phyloP scores from a whole-genome alignment of 805 yeast genomes.

The Ogataea saltuana region DNA sequence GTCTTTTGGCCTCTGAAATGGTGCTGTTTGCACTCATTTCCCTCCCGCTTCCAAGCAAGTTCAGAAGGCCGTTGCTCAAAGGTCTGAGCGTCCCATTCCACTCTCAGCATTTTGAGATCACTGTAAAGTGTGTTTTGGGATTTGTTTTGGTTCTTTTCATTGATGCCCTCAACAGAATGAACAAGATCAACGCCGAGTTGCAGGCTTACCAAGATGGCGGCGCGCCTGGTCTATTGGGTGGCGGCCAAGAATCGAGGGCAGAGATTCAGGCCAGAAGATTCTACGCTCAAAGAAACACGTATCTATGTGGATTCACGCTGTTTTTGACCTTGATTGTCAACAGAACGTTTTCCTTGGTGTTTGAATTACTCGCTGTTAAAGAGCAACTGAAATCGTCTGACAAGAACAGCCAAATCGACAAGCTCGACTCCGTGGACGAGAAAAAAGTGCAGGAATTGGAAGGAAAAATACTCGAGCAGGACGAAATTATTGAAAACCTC shows the following conservation, averaged over 20 bases:
- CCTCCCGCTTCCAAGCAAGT: slow-evolving; percentile 76
- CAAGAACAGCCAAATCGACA: slow-evolving; percentile 14
- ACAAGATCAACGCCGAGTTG: slow-evolving; percentile 65
- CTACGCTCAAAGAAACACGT: slow-evolving; percentile 95
- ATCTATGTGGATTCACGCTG: slow-evolving; percentile 91
- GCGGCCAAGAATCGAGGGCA: slow-evolving; percentile 58
- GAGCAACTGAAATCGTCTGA: slow-evolving; percentile 42
- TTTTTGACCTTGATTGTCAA: slow-evolving; percentile 83
- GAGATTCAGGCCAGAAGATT: slow-evolving; percentile 90
- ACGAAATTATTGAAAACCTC: slow-evolving; percentile 62
- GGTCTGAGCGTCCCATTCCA: slow-evolving; percentile 68
- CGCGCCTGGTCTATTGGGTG: slow-evolving; percentile 34
- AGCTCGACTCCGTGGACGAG: slow-evolving; percentile 32
- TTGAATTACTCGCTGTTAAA: slow-evolving; percentile 66
- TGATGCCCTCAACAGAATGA: slow-evolving; percentile 85
- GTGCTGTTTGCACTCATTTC: slow-evolving; percentile 75
- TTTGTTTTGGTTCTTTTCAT: slow-evolving; percentile 82
- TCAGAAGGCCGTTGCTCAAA: slow-evolving; percentile 67
- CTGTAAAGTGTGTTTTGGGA: slow-evolving; percentile 77
- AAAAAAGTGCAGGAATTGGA: slow-evolving; percentile 49
- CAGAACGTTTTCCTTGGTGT: slow-evolving; percentile 80
- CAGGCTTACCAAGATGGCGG: slow-evolving; percentile 30
- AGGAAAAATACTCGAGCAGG: slow-evolving; percentile 55
- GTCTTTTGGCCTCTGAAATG: slow-evolving; percentile 77
- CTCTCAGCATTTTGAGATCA: slow-evolving; percentile 69